Base-by-base conservation (phyloP, 1,284 basidiomycete genomes). In the Cutaneotrichosporon sp. region DNA sequence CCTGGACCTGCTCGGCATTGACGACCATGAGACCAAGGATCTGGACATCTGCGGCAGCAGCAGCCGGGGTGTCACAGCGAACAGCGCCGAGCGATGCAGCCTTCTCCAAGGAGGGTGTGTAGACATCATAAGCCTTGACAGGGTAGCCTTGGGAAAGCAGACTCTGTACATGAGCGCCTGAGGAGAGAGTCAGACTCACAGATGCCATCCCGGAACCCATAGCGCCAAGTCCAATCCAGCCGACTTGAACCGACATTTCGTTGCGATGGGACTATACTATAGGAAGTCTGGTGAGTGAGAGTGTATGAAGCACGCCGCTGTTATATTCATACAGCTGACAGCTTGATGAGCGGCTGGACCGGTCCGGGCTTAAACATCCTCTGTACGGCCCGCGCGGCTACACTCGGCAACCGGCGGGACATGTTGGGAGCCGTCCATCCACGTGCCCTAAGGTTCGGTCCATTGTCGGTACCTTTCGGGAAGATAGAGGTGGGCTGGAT, bases 1-100 rank as follows among this genome's bases (percentile, higher is more conserved):
- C 75, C 38, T 74, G 72, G 2, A 77, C 76, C 53, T 80, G 78
- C 14, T 56, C 61, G 14, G 73, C 70, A 56, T 74, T 77, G 58
- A 80, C 75, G 4, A 80, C 76, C 78, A 80, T 80, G 40, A 80
- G 65, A 5, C 69, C 73, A n/a, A 80, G 60, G 9, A 76, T 70
- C 26, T 74, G 61, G 16, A 72, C 72, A 11, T 59, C 72, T 14
- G 62, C 61, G 1, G 72, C 72, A 3, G 72, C 75, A 36, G 72
- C 71, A 5, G 62, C 56, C 6, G 75, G 76, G 0, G 69, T 67
- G 0, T 58, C 49, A 18, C 56, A 65, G 0, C 62, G 50, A 2
- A 55, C 63, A 7, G 70, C 74, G 3, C 76, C 76, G 2, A 55
- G 58, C 14, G 68, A 60, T 1, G 69, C 73, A 2, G 70, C 73